Conservation (phyloP, 257 asterid species). For the Scutellaria baicalensis region DNA sequence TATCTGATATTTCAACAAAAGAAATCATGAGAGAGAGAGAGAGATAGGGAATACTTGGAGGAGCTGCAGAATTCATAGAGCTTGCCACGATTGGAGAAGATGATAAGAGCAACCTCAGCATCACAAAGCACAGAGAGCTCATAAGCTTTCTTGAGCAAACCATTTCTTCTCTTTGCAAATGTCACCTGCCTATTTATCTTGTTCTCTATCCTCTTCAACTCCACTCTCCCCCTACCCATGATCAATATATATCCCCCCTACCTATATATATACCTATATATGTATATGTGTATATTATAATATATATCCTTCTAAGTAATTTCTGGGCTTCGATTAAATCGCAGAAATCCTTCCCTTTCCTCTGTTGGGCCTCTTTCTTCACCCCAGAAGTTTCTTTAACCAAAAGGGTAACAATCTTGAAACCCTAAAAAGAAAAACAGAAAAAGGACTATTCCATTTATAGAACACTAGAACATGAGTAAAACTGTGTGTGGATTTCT, state of each 20-base stretch:
- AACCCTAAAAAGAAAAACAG: conserved; percentile 30
- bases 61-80: conserved; percentile 86
- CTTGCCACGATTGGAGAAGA: conserved; percentile 93
- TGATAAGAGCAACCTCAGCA: conserved; percentile 76
- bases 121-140: conserved; percentile 80
- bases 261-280: too few relatives aligned
- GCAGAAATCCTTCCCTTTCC: conserved; percentile 1
- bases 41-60: conserved; percentile 44
- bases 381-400: conserved; percentile 19
- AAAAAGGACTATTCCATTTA: conserved; percentile 23
- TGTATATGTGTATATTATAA: too few relatives aligned
- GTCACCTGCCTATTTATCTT: conserved; percentile 87
- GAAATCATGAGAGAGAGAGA: neutral
- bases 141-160: conserved; percentile 73
- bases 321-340: neutral
- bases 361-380: conserved; percentile 5
- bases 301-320: neutral
- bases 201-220: conserved; percentile 86
- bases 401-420: conserved; percentile 28
- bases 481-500: neutral
- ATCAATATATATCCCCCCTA: too few relatives aligned
- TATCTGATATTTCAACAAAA: neutral
- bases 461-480: conserved; percentile 13
- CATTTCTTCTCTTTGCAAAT: conserved; percentile 85
- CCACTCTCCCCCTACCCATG: conserved; percentile 92